A percentile compares a stretch with the other conserved stretches of the same genome.
Evolutionary conservation across 495 filamentous ascomycete genomes (phyloP).

Genomic region (Glonium stellatum): DNA sequence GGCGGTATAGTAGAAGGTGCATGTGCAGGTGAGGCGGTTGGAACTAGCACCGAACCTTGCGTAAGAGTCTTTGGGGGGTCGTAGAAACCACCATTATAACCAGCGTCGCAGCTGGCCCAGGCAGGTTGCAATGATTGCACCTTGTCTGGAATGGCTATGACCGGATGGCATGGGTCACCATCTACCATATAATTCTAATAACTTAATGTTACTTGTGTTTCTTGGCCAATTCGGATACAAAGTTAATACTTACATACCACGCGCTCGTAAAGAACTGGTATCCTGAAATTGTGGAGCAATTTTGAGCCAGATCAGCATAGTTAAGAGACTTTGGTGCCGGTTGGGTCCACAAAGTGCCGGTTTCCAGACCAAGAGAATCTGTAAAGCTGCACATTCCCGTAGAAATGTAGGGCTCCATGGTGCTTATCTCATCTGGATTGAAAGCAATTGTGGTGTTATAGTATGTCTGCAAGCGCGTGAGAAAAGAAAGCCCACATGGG

Average conservation of each 20-base stretch:
- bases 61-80: conserved; percentile 17
- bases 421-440: conserved; percentile 13
- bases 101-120: conserved; percentile 1
- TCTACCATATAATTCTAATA: not conserved
- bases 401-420: not conserved
- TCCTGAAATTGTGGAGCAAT: conserved; percentile 15
- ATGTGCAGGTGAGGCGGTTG: conserved; percentile 6
- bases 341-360: not conserved
- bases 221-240: not conserved
- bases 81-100: conserved; percentile 18
- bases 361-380: not conserved
- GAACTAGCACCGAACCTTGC: conserved; percentile 12
- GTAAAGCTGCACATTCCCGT: not conserved
- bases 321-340: conserved; percentile 2
- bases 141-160: conserved; percentile 11
- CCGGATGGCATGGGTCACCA: conserved; percentile 17
- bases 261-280: conserved; percentile 12
- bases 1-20: not conserved
- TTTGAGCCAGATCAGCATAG: conserved; percentile 12
- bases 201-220: not conserved
- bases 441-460: conserved; percentile 14
- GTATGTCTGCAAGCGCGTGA: not conserved
- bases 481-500: not conserved
- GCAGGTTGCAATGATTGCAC: conserved; percentile 10
- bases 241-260: not conserved